Evolutionary conservation across 768 basidiomycete species (phyloP), one percentile per base, ranked within the genome.

Genomic region (Pulveroboletus sp.): DNA sequence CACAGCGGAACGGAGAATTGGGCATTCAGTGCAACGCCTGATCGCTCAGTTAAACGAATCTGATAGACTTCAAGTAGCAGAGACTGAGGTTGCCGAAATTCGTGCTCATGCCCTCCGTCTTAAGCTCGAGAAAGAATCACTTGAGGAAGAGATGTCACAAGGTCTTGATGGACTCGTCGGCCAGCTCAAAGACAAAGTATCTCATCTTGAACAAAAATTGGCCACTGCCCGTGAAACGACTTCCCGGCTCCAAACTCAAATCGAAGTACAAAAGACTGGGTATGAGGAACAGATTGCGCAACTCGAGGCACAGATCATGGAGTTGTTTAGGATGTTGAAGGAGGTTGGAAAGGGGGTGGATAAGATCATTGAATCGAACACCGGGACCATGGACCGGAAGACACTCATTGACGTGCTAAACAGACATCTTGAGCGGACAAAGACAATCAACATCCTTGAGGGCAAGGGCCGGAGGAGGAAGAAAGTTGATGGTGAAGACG

Each of bases 311-410:
- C 90, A 96, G 73, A 94, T 95, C 53, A 81, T 89, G 77, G 93
- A 96, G 64, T 69, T 97, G 15, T 98, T 94, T 73, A 78, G 86
- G 57, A 95, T 96, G 92, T 74, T 98, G 47, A 89, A 83, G 64
- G 89, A 95, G 60, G 79, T 87, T 32, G 83, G 86, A 14, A 82
- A 79, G 49, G 85, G 86, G 13, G 79, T 91, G 33, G 86, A 89
- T 49, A 79, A 77, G 53, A 81, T 93, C 51, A 70, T 89, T 17
- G 88, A 84, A 65, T 76, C 72, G 24, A 78, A 78, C 38, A 68
- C 71, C 18, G 78, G 74, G 8, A 67, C 75, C 8, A 82, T 93
- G 81, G 87, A 94, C 61, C 78, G 92, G 51, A 86, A 85, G 69
- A 76, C 83, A 15, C 77, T 98, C 36, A 84, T 96, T 7, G 79